Evolutionary conservation across 73 alveolate genomes (phyloP), one percentile per base, ranked within the genome.

Genomic region (Effrenium voratum): DNA sequence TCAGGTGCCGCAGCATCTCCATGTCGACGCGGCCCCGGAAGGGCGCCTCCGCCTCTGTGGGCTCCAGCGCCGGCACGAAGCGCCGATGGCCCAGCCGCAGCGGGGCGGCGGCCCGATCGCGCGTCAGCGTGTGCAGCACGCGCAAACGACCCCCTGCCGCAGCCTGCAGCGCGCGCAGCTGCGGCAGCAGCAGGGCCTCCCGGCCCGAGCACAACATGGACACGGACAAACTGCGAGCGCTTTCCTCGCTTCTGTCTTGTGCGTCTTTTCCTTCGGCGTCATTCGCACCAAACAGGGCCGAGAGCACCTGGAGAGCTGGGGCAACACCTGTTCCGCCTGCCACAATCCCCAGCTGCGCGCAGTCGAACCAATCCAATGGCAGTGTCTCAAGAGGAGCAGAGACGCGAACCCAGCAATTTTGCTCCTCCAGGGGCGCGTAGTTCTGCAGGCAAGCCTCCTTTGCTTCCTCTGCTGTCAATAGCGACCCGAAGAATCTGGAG

Each of bases 351-450:
- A 82, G 52, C 72, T 32, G 52, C 50, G 68, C 45, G 5, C 10
- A 44, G n/a, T 43, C 40, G 41, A 85, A 57, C 45, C 79, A 40
- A 26, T 82, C 84, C 28, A 90, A 75, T 30, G 66, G 50, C 73
- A 90, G 28, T 40, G 97, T 90, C 15, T 24, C n/a, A 24, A 90
- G 66, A 15, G 97, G 97, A 66, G 97, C 97, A 2, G 97, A 90
- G 38, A 68, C 88, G 28, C 83, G 75, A 44, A 90, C 97, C 97
- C 97, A 90, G 83, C 97, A 90, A 59, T 90, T 82, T 75, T 90
- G 97, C 59, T 90, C 97, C 66, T 90, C 97, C 97, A 90, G 43
- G 22, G 68, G 72, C 30, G 88, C 97, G 47, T 90, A 90, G 97
- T 38, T 90, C 40, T 70, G 88, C 76, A 90, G 47, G 45, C 86